Evolutionary conservation across 495 filamentous ascomycete genomes (phyloP), one percentile per base, ranked within the genome.

Genomic region (Trichoderma orchidacearum): DNA sequence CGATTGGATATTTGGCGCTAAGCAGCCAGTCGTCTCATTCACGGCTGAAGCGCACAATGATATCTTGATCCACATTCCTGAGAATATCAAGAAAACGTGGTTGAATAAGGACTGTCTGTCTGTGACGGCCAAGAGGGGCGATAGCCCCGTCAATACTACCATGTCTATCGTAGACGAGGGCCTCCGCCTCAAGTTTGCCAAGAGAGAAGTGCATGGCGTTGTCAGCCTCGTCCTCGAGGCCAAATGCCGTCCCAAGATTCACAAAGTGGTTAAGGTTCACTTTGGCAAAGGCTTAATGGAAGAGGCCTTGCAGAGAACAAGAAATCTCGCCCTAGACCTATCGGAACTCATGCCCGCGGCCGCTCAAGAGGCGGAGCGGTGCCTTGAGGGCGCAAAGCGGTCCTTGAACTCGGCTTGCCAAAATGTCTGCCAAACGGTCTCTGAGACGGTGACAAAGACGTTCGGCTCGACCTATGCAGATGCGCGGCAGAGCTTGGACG

Each of bases 171-270:
- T 71, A 30, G 69, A 74, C 27, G 70, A 75, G 25, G 75, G 75
- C 2, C 67, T 77, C 53, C 27, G 75, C 25, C 67, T 75, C n/a
- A 68, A 71, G 52, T 62, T 78, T 31, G 56, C 58, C 18, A 53
- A 61, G 9, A 68, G 66, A 28, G 70, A 75, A 25, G 73, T 72
- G 15, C 57, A 75, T 27, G 74, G 70, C 30, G 59, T 68, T 27
- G 48, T 78, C 21, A 70, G 69, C 48, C 66, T 78, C 18, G 66
- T 70, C 0, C 71, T 78, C 34, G 66, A 69, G 45, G 75, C 72
- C 2, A 72, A 63, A 18, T 66, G 66, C 52, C 69, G 63, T 34
- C 74, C 75, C 18, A 73, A 66, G 59, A 66, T 75, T 52, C 72
- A 75, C 56, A 71, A 76, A 62, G 72, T 72, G 0, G 73, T 72